Evolutionary conservation across 805 yeast species (phyloP), one percentile per base, ranked within the genome.

Genomic region (Candida peoriensis): DNA sequence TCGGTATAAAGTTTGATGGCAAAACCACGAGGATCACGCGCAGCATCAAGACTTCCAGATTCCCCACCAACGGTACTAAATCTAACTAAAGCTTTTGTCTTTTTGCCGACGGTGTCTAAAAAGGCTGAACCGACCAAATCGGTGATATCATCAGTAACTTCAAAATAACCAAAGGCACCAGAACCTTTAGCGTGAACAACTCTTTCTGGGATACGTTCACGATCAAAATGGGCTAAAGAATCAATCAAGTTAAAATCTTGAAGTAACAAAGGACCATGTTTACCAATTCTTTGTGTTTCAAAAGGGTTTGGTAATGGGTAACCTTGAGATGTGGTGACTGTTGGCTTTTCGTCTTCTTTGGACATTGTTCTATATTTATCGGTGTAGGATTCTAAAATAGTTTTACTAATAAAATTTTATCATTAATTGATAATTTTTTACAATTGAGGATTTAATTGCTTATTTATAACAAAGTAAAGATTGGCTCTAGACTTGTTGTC

Each of bases 161-260:
- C 94, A 57, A 87, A 87, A 46, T 70, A 73, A 46, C 95, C 95
- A 57, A 70, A 84, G 8, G 95, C 95, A 55, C 96, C 96, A 11
- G 89, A 82, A 48, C 95, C 96, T 58, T 86, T 86, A 36, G 96
- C 96, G 55, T 86, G 96, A 23, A 87, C 95, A 38, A 86, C 95
- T 63, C 96, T 72, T 65, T 87, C 95, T 10, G 95, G 95, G 45
- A 86, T 81, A 61, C 95, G 70, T 63, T 86, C 96, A 48, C 95
- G 72, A 63, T 84, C 94, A 52, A 86, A 86, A 60, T 85, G 95
- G 15, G 95, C 89, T 38, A 86, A 61, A 3, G 86, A 72, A 52
- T 86, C 95, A 50, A 86, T 70, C 61, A 86, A 64, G 55, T 78
- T 78, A 63, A 82, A 80, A 58, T 86, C 95, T 58, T 86, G 95